Evolutionary conservation across 176 grass and related monocot genomes (phyloP).

Genomic region (Zea luxurians): DNA sequence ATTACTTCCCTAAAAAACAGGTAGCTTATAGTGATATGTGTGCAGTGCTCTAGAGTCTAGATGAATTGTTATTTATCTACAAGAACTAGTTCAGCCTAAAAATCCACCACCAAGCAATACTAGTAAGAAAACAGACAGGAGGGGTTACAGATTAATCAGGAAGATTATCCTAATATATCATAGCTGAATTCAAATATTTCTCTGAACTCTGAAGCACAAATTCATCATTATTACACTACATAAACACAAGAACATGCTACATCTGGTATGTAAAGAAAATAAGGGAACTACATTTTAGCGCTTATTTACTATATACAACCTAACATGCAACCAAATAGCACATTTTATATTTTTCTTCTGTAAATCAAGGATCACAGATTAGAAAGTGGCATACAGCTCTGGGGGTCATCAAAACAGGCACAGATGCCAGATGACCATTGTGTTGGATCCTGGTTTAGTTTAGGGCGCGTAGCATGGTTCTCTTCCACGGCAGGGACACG

Average conservation of each 20-base stretch:
- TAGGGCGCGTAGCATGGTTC: constrained; percentile 16
- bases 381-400: constrained; percentile 90
- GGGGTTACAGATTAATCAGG: background rate
- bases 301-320: constrained; percentile 24
- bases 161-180: constrained; percentile 4
- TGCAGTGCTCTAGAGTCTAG: background rate
- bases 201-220: constrained; percentile 16
- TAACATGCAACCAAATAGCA: constrained; percentile 53
- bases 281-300: background rate
- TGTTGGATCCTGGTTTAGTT: constrained; percentile 51
- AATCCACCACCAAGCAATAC: background rate
- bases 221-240: background rate
- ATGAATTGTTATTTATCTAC: constrained; percentile 1
- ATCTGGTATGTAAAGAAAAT: background rate
- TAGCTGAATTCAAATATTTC: background rate
- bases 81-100: constrained; percentile 23
- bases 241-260: background rate
- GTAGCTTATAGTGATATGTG: constrained; percentile 4
- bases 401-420: constrained; percentile 93
- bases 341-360: constrained; percentile 61
- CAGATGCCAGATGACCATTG: constrained; percentile 96
- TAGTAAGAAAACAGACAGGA: constrained; percentile 2
- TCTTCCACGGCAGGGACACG: constrained; percentile 35
- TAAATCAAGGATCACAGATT: constrained; percentile 57
- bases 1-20: constrained; percentile 18